Conservation (phyloP, 2,329 filamentous ascomycete species). For the Phialophora expanda region DNA sequence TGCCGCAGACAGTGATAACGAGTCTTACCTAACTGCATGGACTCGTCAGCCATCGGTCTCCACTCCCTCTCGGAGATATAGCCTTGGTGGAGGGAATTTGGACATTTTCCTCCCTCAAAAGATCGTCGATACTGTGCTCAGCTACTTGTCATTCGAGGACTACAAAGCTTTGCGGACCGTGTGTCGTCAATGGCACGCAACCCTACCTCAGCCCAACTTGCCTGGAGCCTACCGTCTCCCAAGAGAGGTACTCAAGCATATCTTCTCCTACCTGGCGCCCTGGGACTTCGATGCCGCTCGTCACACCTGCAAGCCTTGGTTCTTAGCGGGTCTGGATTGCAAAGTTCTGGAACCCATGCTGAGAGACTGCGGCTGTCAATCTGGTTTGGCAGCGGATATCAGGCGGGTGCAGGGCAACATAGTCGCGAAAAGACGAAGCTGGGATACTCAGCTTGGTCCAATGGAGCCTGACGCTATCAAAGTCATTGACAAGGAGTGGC, state of each 20-base stretch:
- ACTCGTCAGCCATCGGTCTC: slow-evolving; percentile 11
- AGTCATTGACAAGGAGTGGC: slow-evolving; percentile 43
- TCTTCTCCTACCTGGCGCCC: slow-evolving; percentile 54
- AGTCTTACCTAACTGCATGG: slow-evolving; percentile 6
- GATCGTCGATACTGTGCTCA: slow-evolving; percentile 27
- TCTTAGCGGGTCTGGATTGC: slow-evolving; percentile 61
- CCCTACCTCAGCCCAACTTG: slow-evolving; percentile 28
- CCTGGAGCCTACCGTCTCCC: slow-evolving; percentile 44
- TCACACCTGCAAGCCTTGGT: slow-evolving; percentile 65
- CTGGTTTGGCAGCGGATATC: slow-evolving; percentile 39
- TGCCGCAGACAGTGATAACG: slow-evolving; percentile 6
- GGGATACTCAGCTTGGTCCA: slow-evolving; percentile 12
- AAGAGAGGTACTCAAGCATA: slow-evolving; percentile 56
- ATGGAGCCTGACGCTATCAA: slow-evolving; percentile 1
- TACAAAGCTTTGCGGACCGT: slow-evolving; percentile 36
- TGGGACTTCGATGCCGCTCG: slow-evolving; percentile 65
- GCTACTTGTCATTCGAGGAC: slow-evolving; percentile 31
- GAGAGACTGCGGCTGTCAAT: slow-evolving; percentile 59
- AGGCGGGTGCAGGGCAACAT: slow-evolving; percentile 47
- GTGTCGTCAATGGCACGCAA: slow-evolving; percentile 34
- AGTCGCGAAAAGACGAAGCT: slow-evolving; percentile 35
- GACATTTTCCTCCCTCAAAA: slow-evolving; percentile 25
- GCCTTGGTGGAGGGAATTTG: slow-evolving; percentile 2
- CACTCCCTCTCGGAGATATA: neutral
- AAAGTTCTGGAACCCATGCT: slow-evolving; percentile 60